These are phyloP conservation scores for Umbellularia californica DNA, from an alignment of 164 flowering plant genomes.

Conservation along the genomic window DNA sequence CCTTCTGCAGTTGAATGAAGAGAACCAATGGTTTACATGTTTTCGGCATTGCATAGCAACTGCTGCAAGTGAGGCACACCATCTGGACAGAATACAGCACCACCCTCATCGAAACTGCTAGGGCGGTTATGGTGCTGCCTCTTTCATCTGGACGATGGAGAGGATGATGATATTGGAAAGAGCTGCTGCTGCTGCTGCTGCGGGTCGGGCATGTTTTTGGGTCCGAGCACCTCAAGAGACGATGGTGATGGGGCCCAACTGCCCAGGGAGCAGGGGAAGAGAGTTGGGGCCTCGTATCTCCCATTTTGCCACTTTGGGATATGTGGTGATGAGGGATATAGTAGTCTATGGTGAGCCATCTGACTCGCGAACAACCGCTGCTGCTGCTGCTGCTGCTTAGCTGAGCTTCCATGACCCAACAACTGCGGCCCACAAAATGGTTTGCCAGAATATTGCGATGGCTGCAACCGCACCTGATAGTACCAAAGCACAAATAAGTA, in stretches of 20 bases:
- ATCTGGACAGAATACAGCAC: too few relatives aligned
- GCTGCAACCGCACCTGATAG: conserved; percentile 29
- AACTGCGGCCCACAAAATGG: conserved; percentile 12
- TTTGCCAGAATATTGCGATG: conserved; percentile 29
- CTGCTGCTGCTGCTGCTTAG: conserved; percentile 17
- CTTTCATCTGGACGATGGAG: conserved; percentile 7
- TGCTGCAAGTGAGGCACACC: conserved; percentile 30
- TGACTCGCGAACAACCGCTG: conserved; percentile 35
- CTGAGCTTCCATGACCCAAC: conserved; percentile 13
- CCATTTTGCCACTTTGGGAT: conserved; percentile 39
- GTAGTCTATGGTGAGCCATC: conserved; percentile 30
- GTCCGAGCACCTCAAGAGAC: conserved; percentile 25
- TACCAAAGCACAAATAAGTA: neutral
- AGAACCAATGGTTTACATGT: neutral
- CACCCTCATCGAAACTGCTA: neutral
- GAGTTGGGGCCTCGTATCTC: conserved; percentile 24
- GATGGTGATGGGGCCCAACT: conserved; percentile 20
- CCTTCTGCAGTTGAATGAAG: too few relatives aligned
- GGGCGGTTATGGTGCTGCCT: conserved; percentile 22
- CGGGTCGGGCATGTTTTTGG: neutral
- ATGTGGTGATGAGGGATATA: conserved; percentile 15
- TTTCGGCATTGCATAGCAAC: conserved; percentile 2
- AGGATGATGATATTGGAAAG: conserved; percentile 21
- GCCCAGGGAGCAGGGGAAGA: conserved; percentile 17
- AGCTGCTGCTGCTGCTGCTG: conserved; percentile 22